These are phyloP conservation scores for Blastocladiella emersonii DNA, from an alignment of 371 early-diverging fungal species.

Conservation along the genomic window DNA sequence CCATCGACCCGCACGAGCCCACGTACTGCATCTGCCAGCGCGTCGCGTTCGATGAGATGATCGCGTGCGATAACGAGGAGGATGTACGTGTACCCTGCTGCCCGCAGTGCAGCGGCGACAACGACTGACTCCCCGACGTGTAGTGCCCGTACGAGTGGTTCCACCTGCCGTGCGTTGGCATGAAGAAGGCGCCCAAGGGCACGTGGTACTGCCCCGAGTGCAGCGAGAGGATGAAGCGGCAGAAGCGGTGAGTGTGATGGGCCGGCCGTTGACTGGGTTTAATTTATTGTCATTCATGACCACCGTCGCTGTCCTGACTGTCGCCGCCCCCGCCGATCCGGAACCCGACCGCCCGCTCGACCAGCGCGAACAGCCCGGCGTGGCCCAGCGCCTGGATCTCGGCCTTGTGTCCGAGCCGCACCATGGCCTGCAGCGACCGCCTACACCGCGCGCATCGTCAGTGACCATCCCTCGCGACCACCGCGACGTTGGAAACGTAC, in stretches of 20 bases:
- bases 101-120: background rate
- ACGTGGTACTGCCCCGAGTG: background rate
- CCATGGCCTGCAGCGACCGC: background rate
- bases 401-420: background rate
- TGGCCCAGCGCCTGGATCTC: background rate
- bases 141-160: background rate
- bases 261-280: no score
- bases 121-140: background rate
- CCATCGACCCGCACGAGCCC: background rate
- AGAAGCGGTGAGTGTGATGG: background rate
- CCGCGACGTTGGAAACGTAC: no score
- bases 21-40: background rate
- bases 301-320: no score
- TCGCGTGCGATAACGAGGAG: background rate
- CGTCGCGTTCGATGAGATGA: background rate
- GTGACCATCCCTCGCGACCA: background rate
- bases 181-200: background rate
- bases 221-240: background rate
- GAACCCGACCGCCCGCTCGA: no score
- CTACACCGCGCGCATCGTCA: background rate
- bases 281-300: no score
- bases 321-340: no score
- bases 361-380: no score
- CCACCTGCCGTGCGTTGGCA: background rate
- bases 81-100: background rate